Evolutionary conservation across 225 moss, liverwort and hornwort genomes (phyloP).

Genomic region (Polytrichum formosum): DNA sequence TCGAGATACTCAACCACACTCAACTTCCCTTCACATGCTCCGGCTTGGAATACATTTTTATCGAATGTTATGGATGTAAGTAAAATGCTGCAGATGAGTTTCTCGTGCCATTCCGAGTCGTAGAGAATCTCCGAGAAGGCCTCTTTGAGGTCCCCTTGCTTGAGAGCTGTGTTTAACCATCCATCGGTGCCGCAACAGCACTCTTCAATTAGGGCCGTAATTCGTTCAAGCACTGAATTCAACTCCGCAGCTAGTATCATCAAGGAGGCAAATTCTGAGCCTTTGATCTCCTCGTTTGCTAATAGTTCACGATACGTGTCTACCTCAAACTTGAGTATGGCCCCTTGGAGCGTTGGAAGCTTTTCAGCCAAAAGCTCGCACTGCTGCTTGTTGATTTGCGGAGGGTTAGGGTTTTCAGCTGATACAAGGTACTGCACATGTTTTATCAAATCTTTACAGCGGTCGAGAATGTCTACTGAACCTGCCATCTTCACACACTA

Average conservation of each 20-base stretch:
- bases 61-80: not conserved
- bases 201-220: not conserved
- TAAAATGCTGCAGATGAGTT: not conserved
- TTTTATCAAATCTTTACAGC: no score
- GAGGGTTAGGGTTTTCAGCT: not conserved
- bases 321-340: not conserved
- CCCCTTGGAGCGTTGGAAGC: not conserved
- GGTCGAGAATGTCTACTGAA: no score
- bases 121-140: conserved; percentile 1
- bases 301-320: not conserved
- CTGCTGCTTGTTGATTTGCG: conserved; percentile 14
- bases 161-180: conserved; percentile 9
- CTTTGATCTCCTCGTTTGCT: not conserved
- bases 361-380: conserved; percentile 1
- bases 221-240: not conserved
- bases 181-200: not conserved
- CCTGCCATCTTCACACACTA: no score
- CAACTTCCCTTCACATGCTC: conserved; percentile 1
- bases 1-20: not conserved
- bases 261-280: not conserved
- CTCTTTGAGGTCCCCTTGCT: conserved; percentile 7
- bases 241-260: not conserved
- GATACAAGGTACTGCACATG: no score
- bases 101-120: conserved; percentile 1
- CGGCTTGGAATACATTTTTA: not conserved